A percentile compares a stretch with the other conserved stretches of the same genome.
These are phyloP conservation scores for Neurospora cerealis DNA, from an alignment of 495 filamentous ascomycete genomes.

Conservation along the genomic window DNA sequence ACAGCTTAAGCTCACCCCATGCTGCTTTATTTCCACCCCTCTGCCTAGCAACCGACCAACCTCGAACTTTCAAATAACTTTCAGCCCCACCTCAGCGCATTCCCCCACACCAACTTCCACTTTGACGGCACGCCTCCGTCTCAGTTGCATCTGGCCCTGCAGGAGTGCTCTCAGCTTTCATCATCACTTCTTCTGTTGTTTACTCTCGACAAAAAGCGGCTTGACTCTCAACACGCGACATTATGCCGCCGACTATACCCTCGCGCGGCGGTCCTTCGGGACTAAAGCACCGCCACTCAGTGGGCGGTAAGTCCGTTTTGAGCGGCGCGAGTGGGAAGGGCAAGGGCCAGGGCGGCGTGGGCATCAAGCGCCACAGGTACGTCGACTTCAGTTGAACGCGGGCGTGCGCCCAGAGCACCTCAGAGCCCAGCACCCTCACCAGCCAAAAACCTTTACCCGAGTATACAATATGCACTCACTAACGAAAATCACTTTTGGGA, in stretches of 20 bases:
- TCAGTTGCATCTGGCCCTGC: not conserved
- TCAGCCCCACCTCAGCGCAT: not conserved
- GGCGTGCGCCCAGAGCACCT: not conserved
- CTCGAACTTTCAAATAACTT: not conserved
- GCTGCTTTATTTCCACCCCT: not conserved
- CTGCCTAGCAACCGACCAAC: not conserved
- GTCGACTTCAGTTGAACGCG: not conserved
- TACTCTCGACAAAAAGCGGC: not conserved
- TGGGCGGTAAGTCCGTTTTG: constrained; percentile 9
- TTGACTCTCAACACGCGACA: not conserved
- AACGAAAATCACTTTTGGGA: not conserved
- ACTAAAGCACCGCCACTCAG: not conserved
- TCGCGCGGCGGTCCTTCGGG: constrained; percentile 14
- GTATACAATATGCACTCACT: not conserved
- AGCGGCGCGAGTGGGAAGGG: constrained; percentile 5
- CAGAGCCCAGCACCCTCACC: not conserved
- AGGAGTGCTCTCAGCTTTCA: not conserved
- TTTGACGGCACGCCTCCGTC: not conserved
- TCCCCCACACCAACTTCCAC: not conserved
- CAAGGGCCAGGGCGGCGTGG: constrained; percentile 1
- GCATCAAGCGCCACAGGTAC: constrained; percentile 23
- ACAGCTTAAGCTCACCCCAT: not conserved
- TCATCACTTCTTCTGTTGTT: not conserved
- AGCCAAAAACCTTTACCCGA: not conserved
- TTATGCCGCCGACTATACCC: constrained; percentile 16